These are phyloP conservation scores for Mycena chlorophos DNA, from an alignment of 768 basidiomycete genomes.

Conservation along the genomic window DNA sequence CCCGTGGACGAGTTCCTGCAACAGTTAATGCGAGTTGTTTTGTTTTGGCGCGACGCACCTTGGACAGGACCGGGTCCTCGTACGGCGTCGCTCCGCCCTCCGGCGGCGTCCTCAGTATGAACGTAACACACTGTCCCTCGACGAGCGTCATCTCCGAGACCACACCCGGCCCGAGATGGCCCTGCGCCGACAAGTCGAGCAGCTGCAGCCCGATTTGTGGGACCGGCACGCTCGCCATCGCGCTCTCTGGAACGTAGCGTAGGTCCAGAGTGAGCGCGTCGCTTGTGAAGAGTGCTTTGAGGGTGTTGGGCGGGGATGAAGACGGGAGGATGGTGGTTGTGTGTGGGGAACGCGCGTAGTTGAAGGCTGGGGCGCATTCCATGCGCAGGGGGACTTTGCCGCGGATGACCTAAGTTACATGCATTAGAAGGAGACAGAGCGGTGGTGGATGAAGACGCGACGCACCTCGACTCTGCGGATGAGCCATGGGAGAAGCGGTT, in stretches of 20 bases:
- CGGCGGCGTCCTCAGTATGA: conserved; percentile 76
- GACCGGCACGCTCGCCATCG: conserved; percentile 41
- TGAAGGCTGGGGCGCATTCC: conserved; percentile 95
- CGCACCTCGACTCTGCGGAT: conserved; percentile 74
- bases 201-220: conserved; percentile 60
- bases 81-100: conserved; percentile 36
- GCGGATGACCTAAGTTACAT: conserved; percentile 63
- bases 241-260: conserved; percentile 66
- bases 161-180: conserved; percentile 72
- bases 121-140: conserved; percentile 91
- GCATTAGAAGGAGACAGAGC: conserved; percentile 3
- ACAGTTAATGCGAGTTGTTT: not conserved
- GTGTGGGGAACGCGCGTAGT: conserved; percentile 83
- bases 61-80: conserved; percentile 75
- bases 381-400: conserved; percentile 77
- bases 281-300: conserved; percentile 66
- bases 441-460: not conserved
- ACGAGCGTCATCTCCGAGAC: conserved; percentile 57
- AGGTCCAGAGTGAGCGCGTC: conserved; percentile 66
- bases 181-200: conserved; percentile 67
- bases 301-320: conserved; percentile 32
- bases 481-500: conserved; percentile 81
- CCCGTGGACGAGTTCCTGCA: conserved; percentile 56
- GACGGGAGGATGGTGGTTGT: conserved; percentile 51
- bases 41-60: conserved; percentile 34